Conservation (phyloP, 2,329 filamentous ascomycete species). For the Claviceps quebecensis region DNA sequence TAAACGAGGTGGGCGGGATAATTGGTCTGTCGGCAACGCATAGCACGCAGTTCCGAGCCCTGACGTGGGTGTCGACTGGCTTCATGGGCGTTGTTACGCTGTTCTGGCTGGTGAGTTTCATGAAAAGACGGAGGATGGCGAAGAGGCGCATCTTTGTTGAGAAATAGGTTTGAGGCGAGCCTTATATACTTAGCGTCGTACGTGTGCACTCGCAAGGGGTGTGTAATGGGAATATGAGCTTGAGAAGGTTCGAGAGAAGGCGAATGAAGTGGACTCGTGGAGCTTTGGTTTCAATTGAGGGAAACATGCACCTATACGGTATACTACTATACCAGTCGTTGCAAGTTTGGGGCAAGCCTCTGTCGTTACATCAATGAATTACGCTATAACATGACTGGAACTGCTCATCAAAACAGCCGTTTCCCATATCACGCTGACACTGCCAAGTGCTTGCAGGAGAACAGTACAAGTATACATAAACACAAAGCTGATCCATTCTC, state of each 20-base stretch:
- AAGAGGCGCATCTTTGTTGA: slow-evolving; percentile 1
- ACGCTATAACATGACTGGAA: too few species aligned
- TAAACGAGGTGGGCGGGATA: slow-evolving; percentile 29
- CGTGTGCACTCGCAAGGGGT: not conserved
- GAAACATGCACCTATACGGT: too few species aligned
- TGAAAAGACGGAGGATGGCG: slow-evolving; percentile 15
- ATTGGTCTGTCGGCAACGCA: slow-evolving; percentile 29
- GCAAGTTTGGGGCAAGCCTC: too few species aligned
- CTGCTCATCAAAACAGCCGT: too few species aligned
- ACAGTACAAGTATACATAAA: too few species aligned
- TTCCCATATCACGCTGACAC: too few species aligned
- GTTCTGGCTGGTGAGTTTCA: slow-evolving; percentile 28
- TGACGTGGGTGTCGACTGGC: slow-evolving; percentile 34
- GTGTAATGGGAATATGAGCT: not conserved
- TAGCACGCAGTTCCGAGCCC: slow-evolving; percentile 29
- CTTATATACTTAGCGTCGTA: not conserved
- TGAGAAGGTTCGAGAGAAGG: not conserved
- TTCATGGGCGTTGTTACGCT: slow-evolving; percentile 25
- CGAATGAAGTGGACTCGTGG: not conserved
- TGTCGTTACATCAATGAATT: too few species aligned
- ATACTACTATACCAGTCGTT: too few species aligned
- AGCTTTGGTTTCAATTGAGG: too few species aligned
- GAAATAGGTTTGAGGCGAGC: not conserved
- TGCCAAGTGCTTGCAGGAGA: too few species aligned
- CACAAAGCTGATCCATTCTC: too few species aligned